Conservation (phyloP, 306 rosid genomes). For the Cucumis melo region DNA sequence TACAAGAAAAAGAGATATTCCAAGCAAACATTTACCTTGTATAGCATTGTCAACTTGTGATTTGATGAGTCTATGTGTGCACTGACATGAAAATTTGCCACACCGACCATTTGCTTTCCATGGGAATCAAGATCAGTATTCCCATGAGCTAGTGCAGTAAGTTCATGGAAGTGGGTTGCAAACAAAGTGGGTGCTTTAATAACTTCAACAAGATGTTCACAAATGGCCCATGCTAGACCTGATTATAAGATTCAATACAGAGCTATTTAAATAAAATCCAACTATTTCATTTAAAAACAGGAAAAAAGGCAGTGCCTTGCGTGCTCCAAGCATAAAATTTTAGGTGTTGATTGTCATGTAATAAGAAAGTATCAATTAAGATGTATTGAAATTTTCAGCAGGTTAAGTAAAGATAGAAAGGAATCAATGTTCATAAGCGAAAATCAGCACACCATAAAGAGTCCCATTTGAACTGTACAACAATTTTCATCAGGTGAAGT, state of each 20-base stretch:
- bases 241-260: slow-evolving; percentile 18
- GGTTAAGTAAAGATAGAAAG: neutral
- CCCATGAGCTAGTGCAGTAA: slow-evolving; percentile 69
- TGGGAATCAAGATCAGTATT: slow-evolving; percentile 23
- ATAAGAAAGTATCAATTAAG: neutral
- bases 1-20: neutral
- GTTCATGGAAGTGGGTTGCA: slow-evolving; percentile 96
- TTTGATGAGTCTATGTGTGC: slow-evolving; percentile 87
- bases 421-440: neutral
- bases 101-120: slow-evolving; percentile 51
- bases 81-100: slow-evolving; percentile 87
- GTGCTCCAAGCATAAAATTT: neutral
- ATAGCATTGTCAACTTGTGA: slow-evolving; percentile 86
- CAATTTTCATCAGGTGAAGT: neutral
- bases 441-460: neutral
- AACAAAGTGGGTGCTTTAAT: slow-evolving; percentile 87
- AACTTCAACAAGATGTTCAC: slow-evolving; percentile 81
- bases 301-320: neutral
- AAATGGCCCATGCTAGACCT: slow-evolving; percentile 99
- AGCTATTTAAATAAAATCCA: neutral
- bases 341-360: neutral
- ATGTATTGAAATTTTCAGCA: neutral
- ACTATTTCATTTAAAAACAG: neutral
- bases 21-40: slow-evolving; percentile 48
- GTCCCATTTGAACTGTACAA: neutral